Conservation (phyloP, 345 rosid species). For the Dimocarpus longan region DNA sequence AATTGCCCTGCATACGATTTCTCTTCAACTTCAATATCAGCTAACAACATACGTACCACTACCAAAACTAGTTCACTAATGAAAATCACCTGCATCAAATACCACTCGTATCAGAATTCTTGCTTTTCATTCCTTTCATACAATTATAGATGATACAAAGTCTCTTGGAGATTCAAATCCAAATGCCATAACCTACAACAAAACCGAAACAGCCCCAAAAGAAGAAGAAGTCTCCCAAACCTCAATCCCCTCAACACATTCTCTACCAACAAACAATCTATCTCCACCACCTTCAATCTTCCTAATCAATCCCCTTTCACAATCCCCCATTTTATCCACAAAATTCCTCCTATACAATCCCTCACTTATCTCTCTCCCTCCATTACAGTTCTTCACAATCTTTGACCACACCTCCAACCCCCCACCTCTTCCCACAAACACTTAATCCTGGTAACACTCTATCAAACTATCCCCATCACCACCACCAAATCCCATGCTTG, state of each 20-base stretch:
- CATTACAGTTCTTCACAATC: constrained; percentile 20
- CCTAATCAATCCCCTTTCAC: constrained; percentile 63
- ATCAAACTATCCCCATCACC: constrained; percentile 31
- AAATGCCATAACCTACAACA: not conserved
- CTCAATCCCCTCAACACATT: constrained; percentile 75
- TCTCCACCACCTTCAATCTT: constrained; percentile 82
- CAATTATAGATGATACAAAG: not conserved
- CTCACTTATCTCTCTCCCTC: constrained; percentile 22
- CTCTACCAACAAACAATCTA: constrained; percentile 76
- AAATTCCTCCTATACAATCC: constrained; percentile 61
- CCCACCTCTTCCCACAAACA: constrained; percentile 76
- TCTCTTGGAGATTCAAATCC: not conserved
- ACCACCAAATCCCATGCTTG: constrained; percentile 40
- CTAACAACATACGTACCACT: too few species aligned
- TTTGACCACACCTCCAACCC: constrained; percentile 86
- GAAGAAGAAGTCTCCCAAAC: constrained; percentile 77
- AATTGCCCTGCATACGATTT: too few species aligned
- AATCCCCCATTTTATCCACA: constrained; percentile 69
- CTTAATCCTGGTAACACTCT: constrained; percentile 74
- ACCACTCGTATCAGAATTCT: too few species aligned
- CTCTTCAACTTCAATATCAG: too few species aligned
- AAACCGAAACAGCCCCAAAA: constrained; percentile 36
- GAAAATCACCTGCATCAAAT: too few species aligned
- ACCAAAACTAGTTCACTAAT: too few species aligned
- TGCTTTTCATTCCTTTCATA: too few species aligned